Conservation (phyloP, 2,329 filamentous ascomycete genomes). For the Bipolaris cookei region DNA sequence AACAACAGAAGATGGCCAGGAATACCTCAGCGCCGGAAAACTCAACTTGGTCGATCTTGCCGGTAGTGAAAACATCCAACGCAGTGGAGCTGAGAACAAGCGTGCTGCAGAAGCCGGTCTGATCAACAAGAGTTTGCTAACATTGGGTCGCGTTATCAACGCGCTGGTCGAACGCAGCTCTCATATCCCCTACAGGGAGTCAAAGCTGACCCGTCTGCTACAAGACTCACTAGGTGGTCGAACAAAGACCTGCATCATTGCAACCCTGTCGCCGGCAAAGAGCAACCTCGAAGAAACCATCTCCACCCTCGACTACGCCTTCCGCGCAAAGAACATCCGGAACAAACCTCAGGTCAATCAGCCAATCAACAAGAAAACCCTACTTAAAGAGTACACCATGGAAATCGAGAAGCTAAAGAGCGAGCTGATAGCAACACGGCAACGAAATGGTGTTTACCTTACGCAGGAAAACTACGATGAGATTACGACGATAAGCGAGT, state of each 20-base stretch:
- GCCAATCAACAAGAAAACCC: slow-evolving; percentile 87
- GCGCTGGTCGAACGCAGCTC: slow-evolving; percentile 87
- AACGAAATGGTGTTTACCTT: slow-evolving; percentile 94
- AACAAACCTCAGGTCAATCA: slow-evolving; percentile 98
- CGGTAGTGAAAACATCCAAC: slow-evolving; percentile 96
- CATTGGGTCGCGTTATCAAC: slow-evolving; percentile 95
- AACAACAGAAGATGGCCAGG: slow-evolving; percentile 80
- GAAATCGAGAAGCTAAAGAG: slow-evolving; percentile 96
- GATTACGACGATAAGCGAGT: slow-evolving; percentile 90
- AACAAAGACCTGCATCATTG: slow-evolving; percentile 98
- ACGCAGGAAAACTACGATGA: slow-evolving; percentile 89
- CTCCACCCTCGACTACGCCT: slow-evolving; percentile 96
- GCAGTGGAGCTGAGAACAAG: slow-evolving; percentile 97
- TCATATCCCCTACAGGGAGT: slow-evolving; percentile 93
- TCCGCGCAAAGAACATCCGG: slow-evolving; percentile 96
- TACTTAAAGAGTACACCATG: slow-evolving; percentile 85
- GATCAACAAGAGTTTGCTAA: slow-evolving; percentile 97
- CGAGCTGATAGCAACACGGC: slow-evolving; percentile 88
- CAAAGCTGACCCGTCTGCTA: slow-evolving; percentile 89
- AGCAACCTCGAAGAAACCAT: slow-evolving; percentile 98
- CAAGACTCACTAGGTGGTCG: slow-evolving; percentile 96
- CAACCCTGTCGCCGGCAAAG: slow-evolving; percentile 91
- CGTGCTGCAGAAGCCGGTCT: slow-evolving; percentile 92
- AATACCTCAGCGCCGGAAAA: slow-evolving; percentile 89
- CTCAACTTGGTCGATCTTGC: slow-evolving; percentile 96